Percentiles rank a stretch among this genome's conserved stretches.
Conservation (phyloP, 768 basidiomycete species). For the Mycena capillaripes region DNA sequence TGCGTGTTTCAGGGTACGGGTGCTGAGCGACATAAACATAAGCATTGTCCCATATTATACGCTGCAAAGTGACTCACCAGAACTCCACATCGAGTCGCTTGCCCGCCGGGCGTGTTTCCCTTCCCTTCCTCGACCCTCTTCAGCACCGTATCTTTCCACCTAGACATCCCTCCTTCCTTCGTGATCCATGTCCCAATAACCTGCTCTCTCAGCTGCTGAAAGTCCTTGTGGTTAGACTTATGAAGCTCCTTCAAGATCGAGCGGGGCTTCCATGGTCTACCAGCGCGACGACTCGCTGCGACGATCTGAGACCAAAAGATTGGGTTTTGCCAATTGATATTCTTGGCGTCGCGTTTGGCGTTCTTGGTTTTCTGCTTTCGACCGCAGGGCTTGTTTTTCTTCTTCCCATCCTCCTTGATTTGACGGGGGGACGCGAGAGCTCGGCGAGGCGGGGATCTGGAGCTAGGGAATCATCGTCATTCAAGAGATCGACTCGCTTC, state of each 20-base stretch:
- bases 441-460: constrained; percentile 10
- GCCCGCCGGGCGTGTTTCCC: constrained; percentile 4
- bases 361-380: constrained; percentile 28
- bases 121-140: not conserved
- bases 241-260: constrained; percentile 14
- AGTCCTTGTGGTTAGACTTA: not conserved
- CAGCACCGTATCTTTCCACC: not conserved
- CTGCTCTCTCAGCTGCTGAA: constrained; percentile 13
- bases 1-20: constrained; percentile 1
- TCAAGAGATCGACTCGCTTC: not conserved
- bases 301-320: constrained; percentile 26
- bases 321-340: constrained; percentile 29
- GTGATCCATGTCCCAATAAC: constrained; percentile 30
- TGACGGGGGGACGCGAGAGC: constrained; percentile 31
- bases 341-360: constrained; percentile 2
- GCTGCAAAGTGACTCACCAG: not conserved
- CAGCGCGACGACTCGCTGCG: not conserved
- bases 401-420: constrained; percentile 17
- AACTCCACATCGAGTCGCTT: not conserved
- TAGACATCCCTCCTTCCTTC: constrained; percentile 8
- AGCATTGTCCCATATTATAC: not conserved
- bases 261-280: constrained; percentile 11
- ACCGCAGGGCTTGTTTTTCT: constrained; percentile 10
- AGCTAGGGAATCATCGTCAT: not conserved
- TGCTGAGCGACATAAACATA: not conserved